Evolutionary conservation across 2,329 filamentous ascomycete species (phyloP).

Genomic region (Arachnomyces sp.): DNA sequence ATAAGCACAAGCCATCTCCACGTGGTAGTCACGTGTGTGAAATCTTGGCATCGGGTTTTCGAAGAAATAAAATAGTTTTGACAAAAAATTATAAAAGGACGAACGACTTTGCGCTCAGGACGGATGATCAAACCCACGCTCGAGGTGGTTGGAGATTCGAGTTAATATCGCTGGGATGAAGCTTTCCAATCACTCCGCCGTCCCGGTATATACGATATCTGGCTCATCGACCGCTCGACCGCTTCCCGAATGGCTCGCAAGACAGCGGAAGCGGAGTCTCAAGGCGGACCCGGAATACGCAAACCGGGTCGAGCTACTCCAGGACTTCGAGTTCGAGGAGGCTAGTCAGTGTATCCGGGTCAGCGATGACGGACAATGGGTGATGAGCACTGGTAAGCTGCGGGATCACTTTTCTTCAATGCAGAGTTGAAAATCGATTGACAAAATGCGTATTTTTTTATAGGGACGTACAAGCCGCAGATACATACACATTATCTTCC

Average conservation of each 20-base stretch:
- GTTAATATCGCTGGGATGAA: constrained; percentile 32
- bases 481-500: constrained; percentile 95
- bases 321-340: constrained; percentile 97
- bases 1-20: constrained; percentile 1
- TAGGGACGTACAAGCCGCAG: constrained; percentile 65
- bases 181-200: constrained; percentile 60
- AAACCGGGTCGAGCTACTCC: constrained; percentile 86
- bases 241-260: constrained; percentile 89
- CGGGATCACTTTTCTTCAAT: constrained; percentile 1
- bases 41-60: constrained; percentile 6
- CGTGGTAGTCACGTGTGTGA: constrained; percentile 11
- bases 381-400: constrained; percentile 76
- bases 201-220: constrained; percentile 91
- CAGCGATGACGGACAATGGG: constrained; percentile 94
- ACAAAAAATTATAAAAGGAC: no score
- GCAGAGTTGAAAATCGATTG: constrained; percentile 1
- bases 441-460: not conserved
- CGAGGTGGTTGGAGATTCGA: constrained; percentile 4
- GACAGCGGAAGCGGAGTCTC: constrained; percentile 79
- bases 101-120: not conserved
- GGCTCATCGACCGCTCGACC: constrained; percentile 81
- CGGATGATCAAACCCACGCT: constrained; percentile 1
- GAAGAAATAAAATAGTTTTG: not conserved
- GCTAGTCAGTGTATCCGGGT: constrained; percentile 83
- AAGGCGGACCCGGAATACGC: constrained; percentile 91